Evolutionary conservation across 2,329 filamentous ascomycete species (phyloP).

Genomic region (Leptographium procerum): DNA sequence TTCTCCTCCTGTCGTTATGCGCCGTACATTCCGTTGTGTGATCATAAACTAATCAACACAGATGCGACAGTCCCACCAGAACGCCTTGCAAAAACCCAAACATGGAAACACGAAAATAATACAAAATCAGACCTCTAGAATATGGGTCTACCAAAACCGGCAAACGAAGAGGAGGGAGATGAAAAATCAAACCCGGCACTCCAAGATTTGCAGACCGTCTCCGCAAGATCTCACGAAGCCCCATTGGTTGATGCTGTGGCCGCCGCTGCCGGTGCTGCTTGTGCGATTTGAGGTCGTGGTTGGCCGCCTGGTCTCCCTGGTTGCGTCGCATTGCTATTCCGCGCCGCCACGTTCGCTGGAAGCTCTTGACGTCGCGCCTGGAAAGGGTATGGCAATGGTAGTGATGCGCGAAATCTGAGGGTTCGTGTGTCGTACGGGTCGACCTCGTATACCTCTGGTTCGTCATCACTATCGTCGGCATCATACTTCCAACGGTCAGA

Average conservation of each 20-base stretch:
- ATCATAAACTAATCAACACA: conserved; percentile 10
- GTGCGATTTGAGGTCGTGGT: neutral
- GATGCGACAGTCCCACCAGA: conserved; percentile 3
- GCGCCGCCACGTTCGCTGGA: neutral
- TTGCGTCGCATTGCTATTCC: conserved; percentile 4
- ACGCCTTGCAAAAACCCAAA: conserved; percentile 8
- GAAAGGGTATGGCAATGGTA: conserved; percentile 30
- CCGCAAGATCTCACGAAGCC: neutral
- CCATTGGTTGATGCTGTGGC: neutral
- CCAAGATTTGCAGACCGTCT: neutral
- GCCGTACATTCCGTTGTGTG: neutral
- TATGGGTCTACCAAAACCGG: neutral
- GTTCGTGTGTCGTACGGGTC: conserved; percentile 56
- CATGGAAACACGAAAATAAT: neutral
- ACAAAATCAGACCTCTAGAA: neutral
- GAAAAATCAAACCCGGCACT: neutral
- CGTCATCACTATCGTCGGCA: conserved; percentile 72
- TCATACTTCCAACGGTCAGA: conserved; percentile 78
- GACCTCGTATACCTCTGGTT: conserved; percentile 60
- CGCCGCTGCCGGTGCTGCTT: neutral
- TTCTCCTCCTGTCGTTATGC: neutral
- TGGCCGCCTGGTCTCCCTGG: conserved; percentile 12
- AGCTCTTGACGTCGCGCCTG: conserved; percentile 7
- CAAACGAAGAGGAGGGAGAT: neutral
- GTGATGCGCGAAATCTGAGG: conserved; percentile 49